Evolutionary conservation across 306 rosid species (phyloP), one percentile per base, ranked within the genome.

Genomic region (Quercus aquifolioides): DNA sequence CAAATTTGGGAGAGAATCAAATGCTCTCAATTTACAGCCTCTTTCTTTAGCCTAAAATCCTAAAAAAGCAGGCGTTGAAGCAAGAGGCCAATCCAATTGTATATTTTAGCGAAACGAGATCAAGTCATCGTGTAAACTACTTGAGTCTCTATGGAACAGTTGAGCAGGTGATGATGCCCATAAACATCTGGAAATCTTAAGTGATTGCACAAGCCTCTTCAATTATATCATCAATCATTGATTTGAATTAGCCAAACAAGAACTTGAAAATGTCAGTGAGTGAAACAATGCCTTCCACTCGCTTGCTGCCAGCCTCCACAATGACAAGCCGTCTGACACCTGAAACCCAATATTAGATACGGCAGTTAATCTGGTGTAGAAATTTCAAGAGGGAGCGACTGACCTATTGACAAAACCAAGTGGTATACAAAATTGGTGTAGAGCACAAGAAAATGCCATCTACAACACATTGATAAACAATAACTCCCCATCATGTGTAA

Each of bases 271-370:
- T 73, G 88, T 96, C 99, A 52, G 90, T 85, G 83, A 96, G 80
- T 23, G 99, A 85, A 83, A 96, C 79, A 43, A 96, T 84, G 85
- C 99, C 99, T 87, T 93, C 97, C 35, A 96, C 94, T 0, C 97
- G 93, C 90, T 93, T 96, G 85, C 98, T 93, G 65, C 99, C 99
- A 31, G 99, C 99, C 87, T 96, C 99, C 83, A 96, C 99, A 25
- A 96, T 88, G 15, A 93, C 88, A 56, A 96, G 90, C 80, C 99
- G 91, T 78, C 99, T 83, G 58, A 96, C 91, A 62, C 98, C 99
- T 95, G 90, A 72, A 75, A 79, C 76, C 38, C 83, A 55, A 5
- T 46, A 58, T 77, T 59, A 33, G 15, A 57, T 28, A 75, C 15
- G 6, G 23, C 71, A 30, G 70, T 69, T 43, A 49, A 52, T 69